Base-by-base conservation (phyloP, 306 rosid species). In the Urtica urens region DNA sequence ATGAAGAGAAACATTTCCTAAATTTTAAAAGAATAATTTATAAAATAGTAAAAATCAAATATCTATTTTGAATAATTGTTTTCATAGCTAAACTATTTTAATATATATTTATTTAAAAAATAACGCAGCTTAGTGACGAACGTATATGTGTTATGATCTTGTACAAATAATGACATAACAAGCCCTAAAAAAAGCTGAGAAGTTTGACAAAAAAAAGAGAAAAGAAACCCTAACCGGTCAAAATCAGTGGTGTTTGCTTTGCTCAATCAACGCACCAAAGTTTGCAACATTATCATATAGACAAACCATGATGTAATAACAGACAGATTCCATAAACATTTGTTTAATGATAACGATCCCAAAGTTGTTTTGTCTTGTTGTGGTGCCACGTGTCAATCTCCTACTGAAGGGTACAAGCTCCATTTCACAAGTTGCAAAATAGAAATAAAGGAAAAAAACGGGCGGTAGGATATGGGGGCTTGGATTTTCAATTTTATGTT, bases 301-400 rank as follows among this genome's bases (percentile, higher is more conserved):
- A 35, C 40, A 48, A 48, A 28, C 53, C 53, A 27, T 48, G 52
- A 46, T 46, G 52, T 26, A 46, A 25, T 25, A 46, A 46, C 33
- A 25, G 52, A 20, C 52, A 26, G 52, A 24, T 46, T 26, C 52
- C 52, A 46, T n/a, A n/a, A n/a, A n/a, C n/a, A n/a, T 26, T 23
- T 28, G 16, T 15, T 23, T 39, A 3, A 25, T 7, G 12, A 21
- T 10, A 39, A 37, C 10, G 38, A 48, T 48, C 53, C 53, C 53
- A 8, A 29, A 5, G 23, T 37, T 7, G 2, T 39, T 11, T 35
- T 51, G 18, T 46, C 50, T 47, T 22, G 16, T 16, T 43, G 38
- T 45, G 58, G 0, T 55, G 61, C 49, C 64, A 63, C 74, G 57
- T 52, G 82, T 59, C 30, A 35, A 0, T 12, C 14, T 63, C 79